These are phyloP conservation scores for Rhodotorula sp. DNA, from an alignment of 1,284 basidiomycete genomes.

Conservation along the genomic window DNA sequence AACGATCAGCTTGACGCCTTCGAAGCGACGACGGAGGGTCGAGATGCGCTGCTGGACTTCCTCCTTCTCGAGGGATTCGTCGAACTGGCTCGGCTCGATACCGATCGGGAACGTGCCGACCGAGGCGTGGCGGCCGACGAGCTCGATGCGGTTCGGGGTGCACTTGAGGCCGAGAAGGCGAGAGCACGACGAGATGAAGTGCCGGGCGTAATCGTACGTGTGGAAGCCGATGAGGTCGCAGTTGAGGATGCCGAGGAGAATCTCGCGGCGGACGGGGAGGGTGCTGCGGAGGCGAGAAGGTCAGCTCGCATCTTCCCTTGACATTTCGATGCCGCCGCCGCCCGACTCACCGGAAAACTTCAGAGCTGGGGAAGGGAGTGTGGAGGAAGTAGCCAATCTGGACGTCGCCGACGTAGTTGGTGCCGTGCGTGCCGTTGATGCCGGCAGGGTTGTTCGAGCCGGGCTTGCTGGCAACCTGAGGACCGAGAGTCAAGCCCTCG, in stretches of 20 bases:
- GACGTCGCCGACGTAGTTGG: constrained; percentile 51
- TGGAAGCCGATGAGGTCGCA: constrained; percentile 98
- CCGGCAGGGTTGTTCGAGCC: constrained; percentile 51
- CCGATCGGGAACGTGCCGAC: constrained; percentile 99
- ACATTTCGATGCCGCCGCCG: not conserved
- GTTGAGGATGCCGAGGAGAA: constrained; percentile 88
- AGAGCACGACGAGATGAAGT: constrained; percentile 97
- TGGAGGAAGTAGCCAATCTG: constrained; percentile 99
- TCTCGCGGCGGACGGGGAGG: constrained; percentile 92
- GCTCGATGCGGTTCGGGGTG: constrained; percentile 96
- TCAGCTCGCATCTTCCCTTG: not conserved
- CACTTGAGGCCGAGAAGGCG: constrained; percentile 81
- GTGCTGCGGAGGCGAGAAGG: constrained; percentile 58
- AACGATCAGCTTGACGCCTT: constrained; percentile 94
- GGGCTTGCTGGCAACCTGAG: constrained; percentile 2
- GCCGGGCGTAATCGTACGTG: constrained; percentile 98
- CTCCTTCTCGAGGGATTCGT: constrained; percentile 75
- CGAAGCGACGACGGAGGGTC: constrained; percentile 82
- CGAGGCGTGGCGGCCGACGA: constrained; percentile 89
- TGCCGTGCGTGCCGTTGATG: constrained; percentile 46
- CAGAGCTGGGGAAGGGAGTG: constrained; percentile 95
- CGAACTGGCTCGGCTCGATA: constrained; percentile 91
- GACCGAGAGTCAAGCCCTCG: constrained; percentile 54
- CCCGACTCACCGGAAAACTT: constrained; percentile 82
- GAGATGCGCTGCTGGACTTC: constrained; percentile 75